Base-by-base conservation (phyloP, 805 yeast genomes). In the Sugiyamaella lignohabitans region DNA sequence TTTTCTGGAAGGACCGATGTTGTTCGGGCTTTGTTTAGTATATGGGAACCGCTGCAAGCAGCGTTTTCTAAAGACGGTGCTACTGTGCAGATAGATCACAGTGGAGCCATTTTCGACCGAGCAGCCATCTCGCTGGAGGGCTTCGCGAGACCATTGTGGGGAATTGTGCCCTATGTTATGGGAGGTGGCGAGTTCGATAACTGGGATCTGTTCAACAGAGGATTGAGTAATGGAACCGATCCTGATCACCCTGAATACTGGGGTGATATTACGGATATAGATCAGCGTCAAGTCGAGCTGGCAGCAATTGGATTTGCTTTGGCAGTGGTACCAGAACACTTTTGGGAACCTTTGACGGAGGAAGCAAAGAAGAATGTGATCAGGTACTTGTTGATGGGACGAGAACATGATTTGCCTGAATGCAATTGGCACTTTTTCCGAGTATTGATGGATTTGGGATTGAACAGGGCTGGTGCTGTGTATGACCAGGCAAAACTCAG, bases 341-440 rank as follows among this genome's bases (percentile, higher is more conserved):
- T 62, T 41, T 62, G 63, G 62, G 61, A 61, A 1, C 66, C 66
- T 3, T 40, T 63, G 42, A 16, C 45, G 2, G 45, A 46, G 2
- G 44, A 43, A 6, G 58, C 51, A 6, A 56, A 60, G 48, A 34
- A 46, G 23, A 52, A 50, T 42, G 55, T 60, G 16, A 42, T 38
- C 14, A 32, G 42, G 5, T 63, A 55, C 44, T 48, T 63, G 10
- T 43, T 49, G 11, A 17, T 24, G 16, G 59, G 55, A 11, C 53
- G 61, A 32, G 47, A 45, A 22, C 53, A 47, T 6, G 48, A 46
- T 14, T 59, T 53, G 24, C 53, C 52, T 19, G 44, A 42, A 21
- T 50, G 50, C 49, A 63, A 63, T 36, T 62, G 66, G 65, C 59
- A 52, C 40, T 63, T 59, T 43, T 63, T 63, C 49, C 53, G 62